Evolutionary conservation across 306 rosid species (phyloP).

Genomic region (Trifolium subterraneum): DNA sequence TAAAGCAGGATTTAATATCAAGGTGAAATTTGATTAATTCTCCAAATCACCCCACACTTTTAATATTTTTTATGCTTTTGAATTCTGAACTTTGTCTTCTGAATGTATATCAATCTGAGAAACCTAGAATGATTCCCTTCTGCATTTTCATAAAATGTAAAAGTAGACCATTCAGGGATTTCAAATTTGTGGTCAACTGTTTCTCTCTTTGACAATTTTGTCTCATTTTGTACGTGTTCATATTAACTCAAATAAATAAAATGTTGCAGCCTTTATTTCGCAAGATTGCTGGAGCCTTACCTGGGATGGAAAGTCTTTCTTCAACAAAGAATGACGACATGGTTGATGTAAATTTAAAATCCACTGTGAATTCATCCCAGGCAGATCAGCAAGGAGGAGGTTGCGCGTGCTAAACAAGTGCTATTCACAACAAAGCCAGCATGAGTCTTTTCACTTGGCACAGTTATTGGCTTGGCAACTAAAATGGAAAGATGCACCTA

Average conservation of each 20-base stretch:
- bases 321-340: constrained; percentile 88
- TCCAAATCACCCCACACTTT: constrained; percentile 14
- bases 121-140: constrained; percentile 6
- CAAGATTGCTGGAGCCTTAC: constrained; percentile 90
- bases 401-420: constrained; percentile 81
- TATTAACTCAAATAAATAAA: constrained; percentile 31
- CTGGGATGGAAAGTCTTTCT: constrained; percentile 91
- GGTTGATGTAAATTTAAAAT: constrained; percentile 91
- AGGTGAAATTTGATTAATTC: constrained; percentile 61
- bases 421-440: constrained; percentile 42
- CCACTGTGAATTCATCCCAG: constrained; percentile 70
- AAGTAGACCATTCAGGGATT: neutral
- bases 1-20: constrained; percentile 96
- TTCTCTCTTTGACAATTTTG: constrained; percentile 8
- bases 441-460: constrained; percentile 12
- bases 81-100: constrained; percentile 15
- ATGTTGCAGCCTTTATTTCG: constrained; percentile 81
- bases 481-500: constrained; percentile 30
- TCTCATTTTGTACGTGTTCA: constrained; percentile 20
- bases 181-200: constrained; percentile 17
- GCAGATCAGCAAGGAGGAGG: constrained; percentile 95
- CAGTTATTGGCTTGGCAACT: constrained; percentile 35
- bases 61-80: constrained; percentile 9
- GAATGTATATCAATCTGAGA: constrained; percentile 13
- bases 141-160: constrained; percentile 25